A percentile compares a stretch with the other conserved stretches of the same genome.
phyloP scores from a whole-genome alignment of 768 basidiomycete genomes.

The Mycena venus region DNA sequence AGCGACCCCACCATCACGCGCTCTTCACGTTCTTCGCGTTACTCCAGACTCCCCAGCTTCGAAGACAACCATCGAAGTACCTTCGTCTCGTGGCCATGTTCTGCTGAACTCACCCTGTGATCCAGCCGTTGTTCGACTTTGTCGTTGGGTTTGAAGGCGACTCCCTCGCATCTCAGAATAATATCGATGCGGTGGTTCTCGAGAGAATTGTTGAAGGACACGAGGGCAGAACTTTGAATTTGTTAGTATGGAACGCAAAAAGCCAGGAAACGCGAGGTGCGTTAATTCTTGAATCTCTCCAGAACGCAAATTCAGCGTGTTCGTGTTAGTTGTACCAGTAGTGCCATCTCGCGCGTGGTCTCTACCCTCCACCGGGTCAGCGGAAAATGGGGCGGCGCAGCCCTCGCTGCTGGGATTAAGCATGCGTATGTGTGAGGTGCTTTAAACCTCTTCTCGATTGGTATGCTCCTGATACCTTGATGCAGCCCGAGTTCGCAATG shows the following conservation, averaged over 20 bases:
- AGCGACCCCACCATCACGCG: slow-evolving; percentile 68
- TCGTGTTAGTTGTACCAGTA: slow-evolving; percentile 82
- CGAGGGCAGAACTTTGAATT: slow-evolving; percentile 76
- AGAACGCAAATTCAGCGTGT: not conserved
- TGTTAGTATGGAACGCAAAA: slow-evolving; percentile 90
- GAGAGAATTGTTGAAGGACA: slow-evolving; percentile 88
- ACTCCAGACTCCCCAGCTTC: slow-evolving; percentile 92
- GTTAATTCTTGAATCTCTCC: slow-evolving; percentile 24
- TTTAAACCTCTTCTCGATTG: not conserved
- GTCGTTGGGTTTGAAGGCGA: slow-evolving; percentile 91
- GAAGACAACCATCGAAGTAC: slow-evolving; percentile 76
- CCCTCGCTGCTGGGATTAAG: slow-evolving; percentile 95
- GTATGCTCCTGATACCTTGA: not conserved
- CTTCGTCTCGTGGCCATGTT: not conserved
- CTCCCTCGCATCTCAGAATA: slow-evolving; percentile 61
- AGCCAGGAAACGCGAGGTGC: slow-evolving; percentile 77
- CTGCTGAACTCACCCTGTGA: slow-evolving; percentile 46
- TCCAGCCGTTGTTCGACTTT: slow-evolving; percentile 92
- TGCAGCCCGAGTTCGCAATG: slow-evolving; percentile 79
- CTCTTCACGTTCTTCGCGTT: slow-evolving; percentile 90
- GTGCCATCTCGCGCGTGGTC: slow-evolving; percentile 91
- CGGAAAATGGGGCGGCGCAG: slow-evolving; percentile 61
- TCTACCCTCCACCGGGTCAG: slow-evolving; percentile 54
- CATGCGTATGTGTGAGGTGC: slow-evolving; percentile 86
- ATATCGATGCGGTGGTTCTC: slow-evolving; percentile 77